Conservation (phyloP, 2,329 filamentous ascomycete genomes). For the Emmonsiellopsis sp. region DNA sequence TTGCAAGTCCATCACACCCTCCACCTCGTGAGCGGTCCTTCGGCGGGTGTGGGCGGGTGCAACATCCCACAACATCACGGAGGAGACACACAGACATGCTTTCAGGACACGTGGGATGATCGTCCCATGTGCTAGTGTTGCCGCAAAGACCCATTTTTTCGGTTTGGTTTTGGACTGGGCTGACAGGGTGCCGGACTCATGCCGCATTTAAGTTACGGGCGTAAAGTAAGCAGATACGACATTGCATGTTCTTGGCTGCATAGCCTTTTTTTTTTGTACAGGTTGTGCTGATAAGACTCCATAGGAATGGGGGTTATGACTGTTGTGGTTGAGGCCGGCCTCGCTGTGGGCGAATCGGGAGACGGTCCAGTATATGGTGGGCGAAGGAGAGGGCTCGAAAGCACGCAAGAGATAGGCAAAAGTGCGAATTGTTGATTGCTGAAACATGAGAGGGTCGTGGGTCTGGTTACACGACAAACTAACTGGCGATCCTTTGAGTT, state of each 20-base stretch:
- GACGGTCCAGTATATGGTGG: no score
- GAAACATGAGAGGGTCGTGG: conserved; percentile 1
- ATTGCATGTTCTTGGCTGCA: not conserved
- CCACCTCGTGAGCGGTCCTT: no score
- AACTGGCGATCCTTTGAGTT: not conserved
- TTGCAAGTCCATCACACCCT: no score
- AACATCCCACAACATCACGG: not conserved
- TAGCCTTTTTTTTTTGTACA: no score
- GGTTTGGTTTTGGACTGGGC: not conserved
- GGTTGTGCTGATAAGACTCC: no score
- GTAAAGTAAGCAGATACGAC: not conserved
- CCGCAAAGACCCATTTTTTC: conserved; percentile 3
- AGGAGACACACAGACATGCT: not conserved
- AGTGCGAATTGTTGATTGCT: not conserved
- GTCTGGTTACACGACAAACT: not conserved
- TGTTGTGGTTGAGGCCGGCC: no score
- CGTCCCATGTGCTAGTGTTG: conserved; percentile 3
- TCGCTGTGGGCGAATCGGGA: no score
- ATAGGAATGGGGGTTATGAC: no score
- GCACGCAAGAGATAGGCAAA: no score
- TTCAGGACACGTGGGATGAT: conserved; percentile 3
- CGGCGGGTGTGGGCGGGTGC: not conserved
- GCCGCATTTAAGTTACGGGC: conserved; percentile 1
- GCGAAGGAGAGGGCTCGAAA: no score
- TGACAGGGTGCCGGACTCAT: not conserved